Evolutionary conservation across 1,284 basidiomycete genomes (phyloP).

Genomic region (Cystobasidiaceae sp.): DNA sequence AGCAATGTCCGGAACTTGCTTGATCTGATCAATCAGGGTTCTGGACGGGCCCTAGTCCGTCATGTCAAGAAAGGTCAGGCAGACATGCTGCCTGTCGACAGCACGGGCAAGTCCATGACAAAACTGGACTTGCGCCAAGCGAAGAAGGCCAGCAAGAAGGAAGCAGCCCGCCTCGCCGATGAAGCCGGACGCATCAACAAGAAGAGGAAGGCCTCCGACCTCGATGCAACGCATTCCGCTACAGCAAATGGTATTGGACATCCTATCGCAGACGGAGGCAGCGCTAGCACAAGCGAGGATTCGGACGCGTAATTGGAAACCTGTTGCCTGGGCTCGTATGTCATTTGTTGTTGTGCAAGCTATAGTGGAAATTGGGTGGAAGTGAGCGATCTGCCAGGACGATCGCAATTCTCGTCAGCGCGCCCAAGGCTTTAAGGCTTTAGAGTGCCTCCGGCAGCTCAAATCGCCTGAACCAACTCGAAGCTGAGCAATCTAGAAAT

Average conservation of each 20-base stretch:
- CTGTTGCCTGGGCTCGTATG: too few relatives aligned
- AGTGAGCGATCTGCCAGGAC: too few relatives aligned
- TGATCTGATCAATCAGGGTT: constrained; percentile 17
- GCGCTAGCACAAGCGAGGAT: constrained; percentile 12
- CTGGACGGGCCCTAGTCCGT: neutral
- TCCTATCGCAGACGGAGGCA: neutral
- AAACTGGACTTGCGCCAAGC: neutral
- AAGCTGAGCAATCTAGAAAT: too few relatives aligned
- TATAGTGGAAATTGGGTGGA: too few relatives aligned
- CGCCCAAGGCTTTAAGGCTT: too few relatives aligned
- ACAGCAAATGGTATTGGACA: neutral
- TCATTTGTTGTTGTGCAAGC: too few relatives aligned
- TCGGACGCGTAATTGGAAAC: neutral
- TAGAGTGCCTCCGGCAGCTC: too few relatives aligned
- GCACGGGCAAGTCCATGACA: neutral
- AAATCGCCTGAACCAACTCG: too few relatives aligned
- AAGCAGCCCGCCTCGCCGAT: too few relatives aligned
- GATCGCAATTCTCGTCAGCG: too few relatives aligned
- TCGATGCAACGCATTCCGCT: neutral
- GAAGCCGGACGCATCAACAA: neutral
- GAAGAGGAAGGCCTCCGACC: neutral
- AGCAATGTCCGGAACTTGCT: neutral
- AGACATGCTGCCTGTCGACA: neutral
- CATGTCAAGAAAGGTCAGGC: constrained; percentile 1
- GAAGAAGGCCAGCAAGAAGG: constrained; percentile 10